A percentile compares a stretch with the other conserved stretches of the same genome.
Conservation (phyloP, 2,329 filamentous ascomycete genomes). For the Diplodia seriata region DNA sequence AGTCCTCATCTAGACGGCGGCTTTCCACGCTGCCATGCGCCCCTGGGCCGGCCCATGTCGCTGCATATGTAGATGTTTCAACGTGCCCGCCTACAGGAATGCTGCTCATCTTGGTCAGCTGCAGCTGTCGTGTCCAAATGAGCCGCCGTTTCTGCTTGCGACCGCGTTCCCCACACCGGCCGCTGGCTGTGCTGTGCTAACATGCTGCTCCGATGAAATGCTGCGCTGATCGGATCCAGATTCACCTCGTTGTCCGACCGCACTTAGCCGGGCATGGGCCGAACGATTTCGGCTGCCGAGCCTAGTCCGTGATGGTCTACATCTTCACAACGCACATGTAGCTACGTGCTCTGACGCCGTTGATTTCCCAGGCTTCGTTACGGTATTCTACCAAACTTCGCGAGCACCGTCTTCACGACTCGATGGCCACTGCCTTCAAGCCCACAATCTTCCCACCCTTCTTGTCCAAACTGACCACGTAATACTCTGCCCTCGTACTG, state of each 20-base stretch:
- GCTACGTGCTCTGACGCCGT: neutral
- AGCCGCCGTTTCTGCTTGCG: slow-evolving; percentile 21
- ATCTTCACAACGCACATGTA: neutral
- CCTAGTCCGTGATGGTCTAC: neutral
- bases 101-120: neutral
- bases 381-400: neutral
- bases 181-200: neutral
- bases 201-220: slow-evolving; percentile 9
- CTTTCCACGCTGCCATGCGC: slow-evolving; percentile 12
- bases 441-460: slow-evolving; percentile 72
- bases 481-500: slow-evolving; percentile 76
- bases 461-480: slow-evolving; percentile 70
- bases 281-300: neutral
- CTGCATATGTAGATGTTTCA: neutral
- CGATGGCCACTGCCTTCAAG: slow-evolving; percentile 77
- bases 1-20: neutral
- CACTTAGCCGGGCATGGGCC: neutral
- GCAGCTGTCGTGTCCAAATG: slow-evolving; percentile 18
- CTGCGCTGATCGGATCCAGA: neutral
- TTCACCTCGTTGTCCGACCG: neutral
- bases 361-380: neutral
- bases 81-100: slow-evolving; percentile 14
- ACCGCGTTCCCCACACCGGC: slow-evolving; percentile 1
- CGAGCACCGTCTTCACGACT: slow-evolving; percentile 52
- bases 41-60: slow-evolving; percentile 25